phyloP scores from a whole-genome alignment of 139 green algal species.

The Ettlia oleoabundans region DNA sequence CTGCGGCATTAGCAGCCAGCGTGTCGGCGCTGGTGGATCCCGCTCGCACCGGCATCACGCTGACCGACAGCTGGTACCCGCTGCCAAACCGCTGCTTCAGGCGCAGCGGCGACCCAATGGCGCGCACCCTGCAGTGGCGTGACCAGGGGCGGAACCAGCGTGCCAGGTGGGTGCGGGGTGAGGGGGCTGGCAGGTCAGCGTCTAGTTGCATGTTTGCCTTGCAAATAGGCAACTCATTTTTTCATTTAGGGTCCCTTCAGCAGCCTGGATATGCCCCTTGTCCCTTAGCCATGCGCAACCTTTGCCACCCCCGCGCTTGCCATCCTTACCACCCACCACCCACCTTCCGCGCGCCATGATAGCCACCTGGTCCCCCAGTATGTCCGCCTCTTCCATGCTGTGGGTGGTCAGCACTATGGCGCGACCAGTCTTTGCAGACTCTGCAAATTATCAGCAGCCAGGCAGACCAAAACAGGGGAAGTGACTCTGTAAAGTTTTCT shows the following conservation, averaged over 20 bases:
- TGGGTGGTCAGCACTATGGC: slow-evolving; percentile 96
- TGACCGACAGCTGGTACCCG: slow-evolving; percentile 69
- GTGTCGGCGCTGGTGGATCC: neutral
- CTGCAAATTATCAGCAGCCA: neutral
- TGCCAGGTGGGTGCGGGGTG: neutral
- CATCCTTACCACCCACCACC: too few relatives aligned
- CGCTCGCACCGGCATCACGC: slow-evolving; percentile 1
- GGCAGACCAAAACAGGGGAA: too few relatives aligned
- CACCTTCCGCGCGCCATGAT: slow-evolving; percentile 91
- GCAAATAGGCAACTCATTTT: too few relatives aligned
- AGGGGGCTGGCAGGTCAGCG: neutral
- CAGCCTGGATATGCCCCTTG: too few relatives aligned
- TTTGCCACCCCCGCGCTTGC: too few relatives aligned
- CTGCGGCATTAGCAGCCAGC: slow-evolving; percentile 33
- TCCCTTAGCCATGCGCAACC: too few relatives aligned
- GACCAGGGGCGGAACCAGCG: neutral
- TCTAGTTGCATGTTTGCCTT: too few relatives aligned
- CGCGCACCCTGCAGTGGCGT: slow-evolving; percentile 60
- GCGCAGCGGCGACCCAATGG: slow-evolving; percentile 81
- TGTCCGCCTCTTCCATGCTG: slow-evolving; percentile 97
- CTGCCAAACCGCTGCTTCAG: slow-evolving; percentile 93
- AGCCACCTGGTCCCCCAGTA: slow-evolving; percentile 89
- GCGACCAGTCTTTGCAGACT: slow-evolving; percentile 51
- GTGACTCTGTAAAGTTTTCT: neutral
- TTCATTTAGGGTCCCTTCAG: too few relatives aligned